phyloP scores from a whole-genome alignment of 1,139 yeast species.

The Diutina ranongensis region DNA sequence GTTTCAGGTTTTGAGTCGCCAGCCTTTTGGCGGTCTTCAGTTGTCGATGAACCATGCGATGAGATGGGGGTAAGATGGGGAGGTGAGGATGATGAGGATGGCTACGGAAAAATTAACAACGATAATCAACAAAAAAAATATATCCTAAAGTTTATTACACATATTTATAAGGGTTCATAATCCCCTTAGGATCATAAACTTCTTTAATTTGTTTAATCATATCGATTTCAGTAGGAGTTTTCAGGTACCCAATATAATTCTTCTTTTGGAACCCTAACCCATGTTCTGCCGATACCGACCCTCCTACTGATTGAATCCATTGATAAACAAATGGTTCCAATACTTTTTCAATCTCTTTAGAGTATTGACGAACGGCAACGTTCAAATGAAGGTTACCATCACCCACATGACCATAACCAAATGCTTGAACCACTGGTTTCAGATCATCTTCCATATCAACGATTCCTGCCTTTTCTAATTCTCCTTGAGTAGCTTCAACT shows the following conservation, averaged over 20 bases:
- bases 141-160: constrained; percentile 24
- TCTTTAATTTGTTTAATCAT: constrained; percentile 67
- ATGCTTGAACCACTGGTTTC: constrained; percentile 73
- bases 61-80: neutral
- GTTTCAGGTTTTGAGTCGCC: constrained; percentile 38
- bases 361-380: constrained; percentile 78
- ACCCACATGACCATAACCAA: constrained; percentile 95
- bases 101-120: neutral
- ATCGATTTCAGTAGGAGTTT: constrained; percentile 53
- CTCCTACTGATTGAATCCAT: constrained; percentile 63
- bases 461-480: constrained; percentile 44
- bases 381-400: constrained; percentile 93
- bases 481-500: constrained; percentile 59
- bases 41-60: constrained; percentile 42
- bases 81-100: neutral
- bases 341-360: constrained; percentile 59
- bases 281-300: constrained; percentile 94
- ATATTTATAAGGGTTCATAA: constrained; percentile 88
- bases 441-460: constrained; percentile 53
- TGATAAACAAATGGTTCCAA: constrained; percentile 92
- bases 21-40: constrained; percentile 48
- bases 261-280: constrained; percentile 96
- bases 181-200: constrained; percentile 82
- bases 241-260: constrained; percentile 75
- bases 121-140: too few species aligned